Base-by-base conservation (phyloP, 257 asterid genomes). In the Nicotiana tomentosiformis region DNA sequence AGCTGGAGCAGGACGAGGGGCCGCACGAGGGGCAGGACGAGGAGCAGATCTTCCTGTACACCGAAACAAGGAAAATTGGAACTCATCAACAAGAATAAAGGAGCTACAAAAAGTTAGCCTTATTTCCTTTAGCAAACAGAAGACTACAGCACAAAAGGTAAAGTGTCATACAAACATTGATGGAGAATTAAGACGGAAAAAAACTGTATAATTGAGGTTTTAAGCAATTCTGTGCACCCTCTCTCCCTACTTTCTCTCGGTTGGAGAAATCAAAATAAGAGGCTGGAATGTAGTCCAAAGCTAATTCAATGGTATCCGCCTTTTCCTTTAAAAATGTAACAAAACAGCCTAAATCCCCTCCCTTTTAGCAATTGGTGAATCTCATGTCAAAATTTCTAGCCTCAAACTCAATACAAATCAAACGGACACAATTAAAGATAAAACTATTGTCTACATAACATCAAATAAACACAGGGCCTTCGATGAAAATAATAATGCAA, bases 11-110 rank as follows among this genome's bases (percentile, higher is more conserved):
- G 82, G 62, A 49, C 62, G 79, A 49, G 61, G 82, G 7, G 70
- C 82, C 7, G 68, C 15, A 46, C 95, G 98, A 43, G 93, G 89
- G 20, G 98, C 92, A 12, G 95, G 88, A 80, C 99, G 97, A 10
- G 97, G 93, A 17, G 99, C 84, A 70, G 97, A 87, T 88, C 99
- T 89, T 88, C 99, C 99, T 95, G 91, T 35, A 80, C 72, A 80
- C 61, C 12, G 3, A 35, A 78, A 60, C 72, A 60, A 78, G 66
- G 39, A 78, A 78, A 60, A 37, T 37, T 7, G 26, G 51, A 49
- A 3, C 4, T 74, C 79, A 74, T 23, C 62, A 74, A 49, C 79
- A 15, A 74, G 60, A 23, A 49, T 2, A 23, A 46, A 72, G 5
- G 17, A 2, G 61, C 18, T 5, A 4, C 39, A 49, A 26, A 49